phyloP scores from a whole-genome alignment of 2,329 filamentous ascomycete genomes.

The Cytospora chrysosperma region DNA sequence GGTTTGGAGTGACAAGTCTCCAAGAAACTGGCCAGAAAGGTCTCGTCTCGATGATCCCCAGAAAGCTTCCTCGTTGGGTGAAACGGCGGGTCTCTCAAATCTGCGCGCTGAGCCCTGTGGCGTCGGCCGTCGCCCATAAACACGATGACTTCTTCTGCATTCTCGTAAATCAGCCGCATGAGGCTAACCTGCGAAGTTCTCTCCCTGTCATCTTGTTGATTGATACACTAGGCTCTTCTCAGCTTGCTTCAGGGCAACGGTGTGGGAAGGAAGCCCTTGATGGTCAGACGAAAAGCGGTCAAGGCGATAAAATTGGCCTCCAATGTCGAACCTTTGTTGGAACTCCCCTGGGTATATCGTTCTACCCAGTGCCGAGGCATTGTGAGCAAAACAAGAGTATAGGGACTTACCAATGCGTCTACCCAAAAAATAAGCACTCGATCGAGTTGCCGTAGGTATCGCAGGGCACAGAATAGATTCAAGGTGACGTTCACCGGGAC shows the following conservation, averaged over 20 bases:
- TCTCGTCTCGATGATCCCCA: not conserved
- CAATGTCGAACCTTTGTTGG: too few species aligned
- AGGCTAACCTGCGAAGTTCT: constrained; percentile 4
- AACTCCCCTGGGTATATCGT: too few species aligned
- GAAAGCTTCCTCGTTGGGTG: not conserved
- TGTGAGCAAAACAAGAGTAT: too few species aligned
- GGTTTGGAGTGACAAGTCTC: not conserved
- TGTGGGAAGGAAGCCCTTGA: not conserved
- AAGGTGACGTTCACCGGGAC: not conserved
- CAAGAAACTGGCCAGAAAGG: not conserved
- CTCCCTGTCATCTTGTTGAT: not conserved
- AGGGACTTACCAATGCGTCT: constrained; percentile 1
- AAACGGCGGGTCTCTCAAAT: not conserved
- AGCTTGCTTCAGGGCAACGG: not conserved
- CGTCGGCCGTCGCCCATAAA: constrained; percentile 17
- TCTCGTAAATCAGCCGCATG: constrained; percentile 13
- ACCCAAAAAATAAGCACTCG: not conserved
- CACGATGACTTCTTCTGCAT: constrained; percentile 4
- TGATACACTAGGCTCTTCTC: constrained; percentile 4
- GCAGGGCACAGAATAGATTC: constrained; percentile 13
- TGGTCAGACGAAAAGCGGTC: too few species aligned
- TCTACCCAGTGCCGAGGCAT: too few species aligned
- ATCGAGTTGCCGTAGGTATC: not conserved
- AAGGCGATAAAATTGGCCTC: too few species aligned
- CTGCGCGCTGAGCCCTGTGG: not conserved